Conservation (phyloP, 768 basidiomycete genomes). For the Scleroderma bovista region DNA sequence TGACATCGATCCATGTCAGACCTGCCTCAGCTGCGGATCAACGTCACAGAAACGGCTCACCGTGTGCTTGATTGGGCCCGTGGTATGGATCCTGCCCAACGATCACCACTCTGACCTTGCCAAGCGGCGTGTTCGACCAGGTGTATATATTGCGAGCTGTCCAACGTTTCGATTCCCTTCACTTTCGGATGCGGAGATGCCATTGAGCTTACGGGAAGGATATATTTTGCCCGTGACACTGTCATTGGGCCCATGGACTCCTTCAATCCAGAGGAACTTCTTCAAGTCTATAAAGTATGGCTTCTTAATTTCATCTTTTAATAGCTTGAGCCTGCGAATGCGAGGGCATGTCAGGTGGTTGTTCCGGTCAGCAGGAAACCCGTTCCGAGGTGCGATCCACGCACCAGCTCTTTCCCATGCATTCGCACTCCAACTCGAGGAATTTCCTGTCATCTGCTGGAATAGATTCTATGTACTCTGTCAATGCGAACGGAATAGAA, state of each 20-base stretch:
- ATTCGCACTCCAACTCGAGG: conserved; percentile 62
- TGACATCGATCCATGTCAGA: conserved; percentile 25
- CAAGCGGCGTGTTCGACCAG: conserved; percentile 86
- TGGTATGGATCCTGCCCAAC: conserved; percentile 91
- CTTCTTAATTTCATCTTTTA: conserved; percentile 70
- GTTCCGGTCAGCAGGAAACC: background rate
- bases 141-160: conserved; percentile 81
- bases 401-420: conserved; percentile 71
- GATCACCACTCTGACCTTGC: conserved; percentile 82
- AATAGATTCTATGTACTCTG: conserved; percentile 46
- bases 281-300: conserved; percentile 75
- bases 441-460: conserved; percentile 53
- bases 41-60: conserved; percentile 33
- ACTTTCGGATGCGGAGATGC: too few relatives aligned
- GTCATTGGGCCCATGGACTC: conserved; percentile 49
- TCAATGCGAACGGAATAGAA: conserved; percentile 63
- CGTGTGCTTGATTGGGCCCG: conserved; percentile 76
- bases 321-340: conserved; percentile 60
- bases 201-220: conserved; percentile 68
- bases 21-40: conserved; percentile 3
- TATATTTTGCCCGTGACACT: conserved; percentile 53
- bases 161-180: conserved; percentile 2
- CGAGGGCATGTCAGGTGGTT: conserved; percentile 8
- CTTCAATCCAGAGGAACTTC: conserved; percentile 60
- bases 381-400: conserved; percentile 2